Percentiles rank a stretch among this genome's conserved stretches.
Evolutionary conservation across 2,329 filamentous ascomycete species (phyloP).

Genomic region (Myrmaecium sp.): DNA sequence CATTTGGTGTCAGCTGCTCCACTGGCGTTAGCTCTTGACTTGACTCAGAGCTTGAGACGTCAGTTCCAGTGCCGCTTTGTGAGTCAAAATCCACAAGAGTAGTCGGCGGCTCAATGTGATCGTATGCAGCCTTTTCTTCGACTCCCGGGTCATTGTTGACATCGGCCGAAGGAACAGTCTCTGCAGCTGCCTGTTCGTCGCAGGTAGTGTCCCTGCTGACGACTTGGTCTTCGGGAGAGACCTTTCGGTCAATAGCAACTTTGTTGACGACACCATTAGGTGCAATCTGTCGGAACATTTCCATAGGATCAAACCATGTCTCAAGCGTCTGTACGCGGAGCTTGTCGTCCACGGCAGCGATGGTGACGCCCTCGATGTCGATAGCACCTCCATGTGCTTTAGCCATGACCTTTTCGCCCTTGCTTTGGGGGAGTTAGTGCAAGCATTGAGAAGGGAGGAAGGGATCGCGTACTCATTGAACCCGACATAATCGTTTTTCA

Average conservation of each 20-base stretch:
- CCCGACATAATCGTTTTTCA: constrained; percentile 50
- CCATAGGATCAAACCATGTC: constrained; percentile 48
- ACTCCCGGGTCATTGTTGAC: too few species aligned
- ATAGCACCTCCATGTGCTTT: constrained; percentile 44
- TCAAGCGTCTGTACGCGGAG: constrained; percentile 41
- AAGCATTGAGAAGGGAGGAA: constrained; percentile 2
- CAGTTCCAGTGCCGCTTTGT: too few species aligned
- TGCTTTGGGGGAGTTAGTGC: constrained; percentile 26
- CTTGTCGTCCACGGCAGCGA: constrained; percentile 44
- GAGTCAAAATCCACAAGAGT: too few species aligned
- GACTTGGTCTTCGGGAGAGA: constrained; percentile 14
- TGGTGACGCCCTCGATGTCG: constrained; percentile 46
- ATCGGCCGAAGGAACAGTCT: too few species aligned
- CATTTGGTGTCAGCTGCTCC: too few species aligned
- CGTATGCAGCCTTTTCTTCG: too few species aligned
- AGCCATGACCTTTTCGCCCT: constrained; percentile 44
- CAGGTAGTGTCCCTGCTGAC: too few species aligned
- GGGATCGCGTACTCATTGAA: constrained; percentile 42
- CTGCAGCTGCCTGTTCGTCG: too few species aligned
- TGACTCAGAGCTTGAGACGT: too few species aligned
- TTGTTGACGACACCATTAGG: constrained; percentile 31
- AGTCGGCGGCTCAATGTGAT: too few species aligned
- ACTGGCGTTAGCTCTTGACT: too few species aligned
- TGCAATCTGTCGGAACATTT: constrained; percentile 50
- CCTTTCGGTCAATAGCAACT: constrained; percentile 19